Base-by-base conservation (phyloP, 2,329 filamentous ascomycete genomes). In the Aspergillus glaucus region DNA sequence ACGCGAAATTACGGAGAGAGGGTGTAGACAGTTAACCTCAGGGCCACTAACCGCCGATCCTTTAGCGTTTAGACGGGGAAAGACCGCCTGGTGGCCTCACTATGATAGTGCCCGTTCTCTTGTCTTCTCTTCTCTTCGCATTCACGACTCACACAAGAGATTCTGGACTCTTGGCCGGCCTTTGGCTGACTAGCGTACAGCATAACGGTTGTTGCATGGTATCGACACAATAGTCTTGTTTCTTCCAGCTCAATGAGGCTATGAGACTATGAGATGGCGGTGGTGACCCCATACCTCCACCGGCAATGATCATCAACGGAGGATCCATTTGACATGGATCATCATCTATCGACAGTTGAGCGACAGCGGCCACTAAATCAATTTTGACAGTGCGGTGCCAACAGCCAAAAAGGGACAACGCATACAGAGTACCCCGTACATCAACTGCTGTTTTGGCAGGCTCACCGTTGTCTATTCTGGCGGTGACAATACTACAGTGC, bases 361-460 rank as follows among this genome's bases (percentile, higher is more conserved):
- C 41, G 41, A 43, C 41, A 43, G 41, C 41, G 41, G 41, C 22
- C n/a, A 28, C 41, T 43, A 36, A 8, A 19, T 37, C 36, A 24
- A 32, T 17, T 22, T 22, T 40, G 37, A 45, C 24, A 42, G 22
- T 49, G 49, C 51, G 50, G 48, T 24, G 37, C 43, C 8, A 46
- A 45, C 43, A 28, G 34, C 37, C 42, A 6, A 42, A 50, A 43
- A 39, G 30, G 36, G 37, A 40, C 37, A 40, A 15, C 37, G 10
- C 37, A 40, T 40, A 36, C 32, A 36, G 9, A 28, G 26, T 4
- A 10, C 26, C 26, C 8, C 26, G 26, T 28, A 28, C 4, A 28
- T 28, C 26, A 7, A 28, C 26, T 28, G 6, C 26, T 9, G 2
- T 28, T 28, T 28, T 10, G 26, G 26, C 26, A 28, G 26, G 4